Evolutionary conservation across 208 protist species (phyloP).

Genomic region (Trypanosoma lewisi): DNA sequence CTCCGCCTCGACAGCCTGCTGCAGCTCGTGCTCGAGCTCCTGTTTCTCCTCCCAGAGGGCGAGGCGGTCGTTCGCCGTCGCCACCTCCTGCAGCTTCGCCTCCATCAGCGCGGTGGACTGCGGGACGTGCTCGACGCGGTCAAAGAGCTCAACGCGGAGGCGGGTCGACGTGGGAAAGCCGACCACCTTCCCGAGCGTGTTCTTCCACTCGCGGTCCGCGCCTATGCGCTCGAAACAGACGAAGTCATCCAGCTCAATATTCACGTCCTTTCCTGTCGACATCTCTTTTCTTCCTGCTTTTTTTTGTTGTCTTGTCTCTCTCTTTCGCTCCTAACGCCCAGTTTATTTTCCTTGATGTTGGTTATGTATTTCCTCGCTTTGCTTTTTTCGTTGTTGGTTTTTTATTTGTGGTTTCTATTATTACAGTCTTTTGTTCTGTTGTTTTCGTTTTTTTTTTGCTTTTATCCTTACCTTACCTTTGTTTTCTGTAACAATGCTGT

Average conservation of each 20-base stretch:
- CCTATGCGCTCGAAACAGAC: conserved; percentile 68
- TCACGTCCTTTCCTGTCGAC: background rate
- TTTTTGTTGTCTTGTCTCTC: background rate
- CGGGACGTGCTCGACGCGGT: conserved; percentile 41
- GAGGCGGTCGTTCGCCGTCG: conserved; percentile 35
- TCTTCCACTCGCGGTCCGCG: conserved; percentile 48
- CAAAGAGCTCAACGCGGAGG: conserved; percentile 59
- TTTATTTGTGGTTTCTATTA: no score
- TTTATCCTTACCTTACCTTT: background rate
- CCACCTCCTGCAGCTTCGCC: conserved; percentile 36
- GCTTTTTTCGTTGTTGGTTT: no score
- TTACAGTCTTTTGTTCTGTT: background rate
- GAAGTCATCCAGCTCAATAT: conserved; percentile 47
- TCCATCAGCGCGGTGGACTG: conserved; percentile 35
- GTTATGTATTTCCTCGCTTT: background rate
- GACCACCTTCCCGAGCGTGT: conserved; percentile 60
- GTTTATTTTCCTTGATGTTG: background rate
- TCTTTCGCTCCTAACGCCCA: background rate
- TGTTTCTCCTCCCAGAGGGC: conserved; percentile 54
- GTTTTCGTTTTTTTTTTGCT: conserved; percentile 5
- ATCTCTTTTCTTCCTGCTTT: background rate
- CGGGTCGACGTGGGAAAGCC: conserved; percentile 49
- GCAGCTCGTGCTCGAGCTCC: conserved; percentile 47
- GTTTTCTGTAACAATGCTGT: background rate
- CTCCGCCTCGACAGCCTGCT: conserved; percentile 40